Evolutionary conservation across 805 yeast species (phyloP), one percentile per base, ranked within the genome.

Genomic region (Saccharomycopsis fermentans): DNA sequence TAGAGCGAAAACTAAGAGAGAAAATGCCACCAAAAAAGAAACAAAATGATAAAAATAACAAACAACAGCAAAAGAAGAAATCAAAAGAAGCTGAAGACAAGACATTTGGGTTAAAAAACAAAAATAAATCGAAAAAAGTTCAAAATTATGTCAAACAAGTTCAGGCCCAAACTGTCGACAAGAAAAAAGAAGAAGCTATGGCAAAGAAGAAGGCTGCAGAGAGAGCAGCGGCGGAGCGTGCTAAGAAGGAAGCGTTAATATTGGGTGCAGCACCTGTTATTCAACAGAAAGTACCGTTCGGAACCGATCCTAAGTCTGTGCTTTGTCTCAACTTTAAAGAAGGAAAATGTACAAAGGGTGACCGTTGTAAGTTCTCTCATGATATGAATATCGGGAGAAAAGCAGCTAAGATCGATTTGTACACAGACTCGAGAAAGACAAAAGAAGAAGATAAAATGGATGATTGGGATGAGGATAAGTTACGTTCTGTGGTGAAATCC

Each of bases 271-370:
- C 52, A 16, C 43, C 54, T 11, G 76, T 82, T 3, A 76, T 89
- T 55, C 86, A 81, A 57, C 97, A 89, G 70, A 90, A 89, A 69
- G 88, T 92, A 35, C 96, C 97, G 48, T 90, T 92, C 68, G 99
- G 99, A 56, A 97, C 90, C 60, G 98, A 94, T 73, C 99, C 99
- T 57, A 92, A 94, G 74, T 82, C 96, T 1, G 86, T 94, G 37
- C 73, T 94, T 21, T 94, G 99, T 81, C 87, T 88, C 59, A 83
- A 82, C 72, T 92, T 90, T 82, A 94, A 85, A 73, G 82, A 86
- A 64, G 90, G 96, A 27, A 77, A 78, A 55, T 94, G 99, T 81
- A 82, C 84, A 64, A 86, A 86, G 70, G 94, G 94, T 43, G 70
- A 74, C 37, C 78, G 81, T 67, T 94, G 99, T 82, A 94, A 91